phyloP scores from a whole-genome alignment of 768 basidiomycete genomes.

The Boletus rubroflammeus region DNA sequence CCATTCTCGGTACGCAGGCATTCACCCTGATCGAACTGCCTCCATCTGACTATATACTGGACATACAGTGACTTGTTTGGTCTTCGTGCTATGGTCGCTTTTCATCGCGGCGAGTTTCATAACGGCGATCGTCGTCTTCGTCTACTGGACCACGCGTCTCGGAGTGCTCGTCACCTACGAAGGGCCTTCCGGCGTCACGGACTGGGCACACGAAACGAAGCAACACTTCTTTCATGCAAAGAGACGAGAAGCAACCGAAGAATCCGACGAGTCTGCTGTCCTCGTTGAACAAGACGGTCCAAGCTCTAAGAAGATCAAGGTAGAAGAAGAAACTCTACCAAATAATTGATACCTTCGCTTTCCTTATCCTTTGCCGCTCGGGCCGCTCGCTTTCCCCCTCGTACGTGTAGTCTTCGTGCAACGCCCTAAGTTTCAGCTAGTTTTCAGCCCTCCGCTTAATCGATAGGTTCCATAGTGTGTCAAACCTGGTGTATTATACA shows the following conservation, averaged over 20 bases:
- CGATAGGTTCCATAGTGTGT: not conserved
- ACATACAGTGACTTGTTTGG: slow-evolving; percentile 33
- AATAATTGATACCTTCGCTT: not conserved
- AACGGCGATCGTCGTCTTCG: slow-evolving; percentile 28
- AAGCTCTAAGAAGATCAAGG: slow-evolving; percentile 19
- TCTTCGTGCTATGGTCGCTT: slow-evolving; percentile 31
- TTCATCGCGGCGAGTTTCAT: slow-evolving; percentile 34
- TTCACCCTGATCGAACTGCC: not conserved
- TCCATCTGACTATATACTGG: not conserved
- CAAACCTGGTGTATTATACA: slow-evolving; percentile 13
- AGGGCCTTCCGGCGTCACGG: slow-evolving; percentile 30
- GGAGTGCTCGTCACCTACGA: slow-evolving; percentile 33
- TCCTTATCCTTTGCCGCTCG: not conserved
- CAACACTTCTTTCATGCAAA: slow-evolving; percentile 17
- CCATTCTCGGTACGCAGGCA: slow-evolving; percentile 23
- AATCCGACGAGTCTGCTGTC: slow-evolving; percentile 25
- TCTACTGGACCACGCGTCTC: slow-evolving; percentile 35
- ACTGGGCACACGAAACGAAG: slow-evolving; percentile 30
- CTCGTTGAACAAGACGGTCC: slow-evolving; percentile 20
- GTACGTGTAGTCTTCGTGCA: not conserved
- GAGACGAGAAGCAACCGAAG: slow-evolving; percentile 20
- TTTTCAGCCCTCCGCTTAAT: not conserved
- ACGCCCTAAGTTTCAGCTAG: not conserved
- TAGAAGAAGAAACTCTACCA: slow-evolving; percentile 13
- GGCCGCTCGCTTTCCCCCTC: not conserved